Evolutionary conservation across 805 yeast species (phyloP).

Genomic region (Candida alai): DNA sequence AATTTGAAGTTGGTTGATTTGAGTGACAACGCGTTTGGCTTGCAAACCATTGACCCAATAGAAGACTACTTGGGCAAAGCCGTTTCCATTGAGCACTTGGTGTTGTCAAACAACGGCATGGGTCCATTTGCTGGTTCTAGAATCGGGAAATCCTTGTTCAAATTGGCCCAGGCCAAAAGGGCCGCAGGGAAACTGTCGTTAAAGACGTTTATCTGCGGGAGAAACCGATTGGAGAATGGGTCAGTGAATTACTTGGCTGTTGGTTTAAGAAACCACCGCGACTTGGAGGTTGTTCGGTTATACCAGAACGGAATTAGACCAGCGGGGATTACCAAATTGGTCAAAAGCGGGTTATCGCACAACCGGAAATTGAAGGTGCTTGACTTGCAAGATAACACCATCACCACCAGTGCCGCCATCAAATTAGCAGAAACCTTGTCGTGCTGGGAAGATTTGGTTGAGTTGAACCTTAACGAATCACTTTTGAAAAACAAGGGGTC

Average conservation of each 20-base stretch:
- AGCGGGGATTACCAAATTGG: slow-evolving; percentile 74
- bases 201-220: slow-evolving; percentile 90
- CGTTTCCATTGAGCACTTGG: slow-evolving; percentile 76
- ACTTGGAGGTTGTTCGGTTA: slow-evolving; percentile 68
- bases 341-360: slow-evolving; percentile 64
- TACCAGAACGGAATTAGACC: slow-evolving; percentile 98
- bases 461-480: slow-evolving; percentile 86
- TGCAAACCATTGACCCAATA: slow-evolving; percentile 88
- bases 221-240: slow-evolving; percentile 96
- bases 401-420: slow-evolving; percentile 68
- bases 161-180: slow-evolving; percentile 62
- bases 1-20: slow-evolving; percentile 72
- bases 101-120: slow-evolving; percentile 92
- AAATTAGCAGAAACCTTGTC: slow-evolving; percentile 43
- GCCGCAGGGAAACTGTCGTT: slow-evolving; percentile 46
- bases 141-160: slow-evolving; percentile 80
- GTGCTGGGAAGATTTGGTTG: slow-evolving; percentile 65
- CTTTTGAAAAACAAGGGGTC: slow-evolving; percentile 80
- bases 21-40: slow-evolving; percentile 95
- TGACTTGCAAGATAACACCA: slow-evolving; percentile 94
- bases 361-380: slow-evolving; percentile 60
- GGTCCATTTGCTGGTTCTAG: slow-evolving; percentile 98
- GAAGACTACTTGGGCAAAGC: slow-evolving; percentile 76
- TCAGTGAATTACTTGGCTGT: slow-evolving; percentile 81
- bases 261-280: slow-evolving; percentile 77